Evolutionary conservation across 805 yeast species (phyloP), one percentile per base, ranked within the genome.

Genomic region (Schizosaccharomyces octosporus): DNA sequence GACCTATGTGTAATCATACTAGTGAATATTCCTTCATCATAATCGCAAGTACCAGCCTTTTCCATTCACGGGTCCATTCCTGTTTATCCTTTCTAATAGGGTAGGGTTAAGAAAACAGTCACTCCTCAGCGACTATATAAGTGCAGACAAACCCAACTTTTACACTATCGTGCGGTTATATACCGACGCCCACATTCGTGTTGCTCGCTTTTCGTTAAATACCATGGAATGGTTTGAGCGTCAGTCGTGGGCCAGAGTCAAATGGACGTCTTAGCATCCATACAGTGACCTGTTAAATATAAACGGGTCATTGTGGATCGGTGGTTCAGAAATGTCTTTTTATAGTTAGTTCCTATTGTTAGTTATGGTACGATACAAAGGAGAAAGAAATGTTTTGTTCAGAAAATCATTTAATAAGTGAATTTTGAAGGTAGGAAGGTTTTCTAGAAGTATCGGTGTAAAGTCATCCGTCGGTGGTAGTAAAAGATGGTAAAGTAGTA

Each of bases 111-210:
- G 1, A 45, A 31, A 31, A 13, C 51, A 45, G 51, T 45, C 51
- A 45, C 51, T 9, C 15, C 1, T 27, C 41, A 36, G 17, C 11
- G 13, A 36, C 3, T 36, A 36, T 36, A 36, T 11, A 36, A 36
- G 41, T 3, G 4, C 4, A 3, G 13, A 13, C 41, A 36, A 13
- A 36, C 17, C 41, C 3, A 15, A 9, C 21, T 19, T n/a, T 45
- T n/a, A n/a, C 51, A n/a, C 51, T 45, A 51, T 51, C 57, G 57
- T 51, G 57, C 57, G 57, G 57, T 51, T 51, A 24, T 51, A 51
- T 51, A 51, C 57, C 57, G 57, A 51, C 57, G 57, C 57, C 57
- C 57, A 51, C 57, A 24, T 29, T 51, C 57, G 57, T 51, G 57
- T 51, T 51, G 57, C 57, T 51, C 57, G 27, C 57, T 29, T 51